Evolutionary conservation across 345 rosid species (phyloP), one percentile per base, ranked within the genome.

Genomic region (Citrus glauca): DNA sequence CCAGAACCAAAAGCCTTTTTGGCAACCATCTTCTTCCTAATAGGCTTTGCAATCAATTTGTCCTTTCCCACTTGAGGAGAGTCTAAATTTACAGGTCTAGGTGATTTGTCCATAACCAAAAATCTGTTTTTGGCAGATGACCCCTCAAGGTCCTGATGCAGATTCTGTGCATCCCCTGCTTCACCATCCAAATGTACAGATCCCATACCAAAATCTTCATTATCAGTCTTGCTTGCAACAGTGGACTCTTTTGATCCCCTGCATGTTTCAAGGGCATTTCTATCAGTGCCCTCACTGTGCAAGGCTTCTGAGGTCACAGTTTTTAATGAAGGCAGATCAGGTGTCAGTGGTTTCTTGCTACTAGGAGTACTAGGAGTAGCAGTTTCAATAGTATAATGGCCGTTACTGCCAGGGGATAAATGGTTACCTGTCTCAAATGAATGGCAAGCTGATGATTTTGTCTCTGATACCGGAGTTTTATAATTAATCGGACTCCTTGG

Each of bases 1-100:
- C 89, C 82, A 37, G 90, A 80, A 77, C 94, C 92, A 80, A 89
- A 82, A 30, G 87, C 88, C 87, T 86, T 94, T 82, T 81, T 89
- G 70, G 82, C 69, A 80, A 81, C 73, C 72, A 53, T 69, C 85
- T 87, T 91, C 86, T 84, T 91, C 85, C 75, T 82, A 53, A 42
- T 56, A 38, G 78, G 87, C 77, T 70, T 88, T 74, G 76, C 64
- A 50, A 66, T 79, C 69, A 55, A 76, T 67, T 79, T 83, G 27
- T 59, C 79, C 66, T 53, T 82, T 77, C 32, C 87, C 73, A 75
- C 88, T 72, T 74, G 69, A 73, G 33, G 77, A 24, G 66, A 68
- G 81, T 84, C 82, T 69, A 68, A 37, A 55, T 78, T 71, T 60
- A 80, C 74, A 70, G 79, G 73, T 42, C 56, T 48, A 60, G 60